Evolutionary conservation across 1,139 yeast species (phyloP).

Genomic region (Pneumocystis carinii): DNA sequence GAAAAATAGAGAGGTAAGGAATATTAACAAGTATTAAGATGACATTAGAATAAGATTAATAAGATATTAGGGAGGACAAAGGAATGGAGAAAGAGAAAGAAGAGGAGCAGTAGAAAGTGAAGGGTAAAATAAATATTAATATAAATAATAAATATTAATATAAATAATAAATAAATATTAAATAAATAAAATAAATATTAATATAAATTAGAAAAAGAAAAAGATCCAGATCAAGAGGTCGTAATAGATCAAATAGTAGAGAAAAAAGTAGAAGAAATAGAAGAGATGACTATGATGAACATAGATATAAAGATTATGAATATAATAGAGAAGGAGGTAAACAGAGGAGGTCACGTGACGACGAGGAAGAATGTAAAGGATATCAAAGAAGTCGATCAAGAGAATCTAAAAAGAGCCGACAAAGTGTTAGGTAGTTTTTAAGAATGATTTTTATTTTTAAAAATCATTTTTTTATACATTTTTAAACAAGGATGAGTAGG

Average conservation of each 20-base stretch:
- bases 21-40: not conserved
- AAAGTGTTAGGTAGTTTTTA: constrained; percentile 7
- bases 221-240: not conserved
- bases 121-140: no score
- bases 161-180: no score
- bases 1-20: not conserved
- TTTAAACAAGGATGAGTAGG: constrained; percentile 9
- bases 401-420: constrained; percentile 9
- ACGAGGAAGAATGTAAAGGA: not conserved
- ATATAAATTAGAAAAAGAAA: not conserved
- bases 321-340: constrained; percentile 1
- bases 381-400: constrained; percentile 6
- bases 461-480: constrained; percentile 7
- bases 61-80: not conserved
- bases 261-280: not conserved
- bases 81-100: not conserved
- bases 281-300: constrained; percentile 1
- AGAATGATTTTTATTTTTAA: not conserved
- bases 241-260: not conserved
- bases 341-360: constrained; percentile 1
- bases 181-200: no score
- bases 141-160: no score
- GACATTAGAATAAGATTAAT: not conserved
- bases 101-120: not conserved
- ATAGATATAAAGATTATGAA: not conserved